Percentiles rank a stretch among this genome's conserved stretches.
Conservation (phyloP, 768 basidiomycete genomes). For the Porphyrellus cyaneotinctus region DNA sequence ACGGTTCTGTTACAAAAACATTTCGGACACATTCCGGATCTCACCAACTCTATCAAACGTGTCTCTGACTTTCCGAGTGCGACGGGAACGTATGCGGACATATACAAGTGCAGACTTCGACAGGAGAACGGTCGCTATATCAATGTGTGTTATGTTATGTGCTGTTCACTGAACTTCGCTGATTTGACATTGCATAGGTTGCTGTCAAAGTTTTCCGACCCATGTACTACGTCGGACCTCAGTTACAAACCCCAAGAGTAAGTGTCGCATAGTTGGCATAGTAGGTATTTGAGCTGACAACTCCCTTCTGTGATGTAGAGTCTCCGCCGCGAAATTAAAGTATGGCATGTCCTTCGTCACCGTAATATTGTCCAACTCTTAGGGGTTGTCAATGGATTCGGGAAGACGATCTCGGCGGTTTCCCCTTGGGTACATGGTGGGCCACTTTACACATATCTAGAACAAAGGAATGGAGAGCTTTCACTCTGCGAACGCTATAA, state of each 20-base stretch:
- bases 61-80: background rate
- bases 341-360: slow-evolving; percentile 1
- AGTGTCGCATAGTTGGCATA: background rate
- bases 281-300: background rate
- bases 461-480: background rate
- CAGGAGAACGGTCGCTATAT: background rate
- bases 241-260: background rate
- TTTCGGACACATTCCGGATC: background rate
- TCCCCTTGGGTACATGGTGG: slow-evolving; percentile 1
- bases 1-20: background rate
- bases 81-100: background rate
- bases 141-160: background rate
- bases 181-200: background rate
- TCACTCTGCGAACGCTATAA: background rate
- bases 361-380: slow-evolving; percentile 1
- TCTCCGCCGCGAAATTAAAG: slow-evolving; percentile 3
- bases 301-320: background rate
- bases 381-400: background rate
- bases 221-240: background rate
- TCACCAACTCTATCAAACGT: background rate
- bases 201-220: background rate
- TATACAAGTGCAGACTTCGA: slow-evolving; percentile 1
- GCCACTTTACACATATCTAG: background rate
- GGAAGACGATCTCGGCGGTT: background rate
- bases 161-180: background rate